phyloP scores from a whole-genome alignment of 2,329 filamentous ascomycete species.

The Neopestalotiopsis sp. region DNA sequence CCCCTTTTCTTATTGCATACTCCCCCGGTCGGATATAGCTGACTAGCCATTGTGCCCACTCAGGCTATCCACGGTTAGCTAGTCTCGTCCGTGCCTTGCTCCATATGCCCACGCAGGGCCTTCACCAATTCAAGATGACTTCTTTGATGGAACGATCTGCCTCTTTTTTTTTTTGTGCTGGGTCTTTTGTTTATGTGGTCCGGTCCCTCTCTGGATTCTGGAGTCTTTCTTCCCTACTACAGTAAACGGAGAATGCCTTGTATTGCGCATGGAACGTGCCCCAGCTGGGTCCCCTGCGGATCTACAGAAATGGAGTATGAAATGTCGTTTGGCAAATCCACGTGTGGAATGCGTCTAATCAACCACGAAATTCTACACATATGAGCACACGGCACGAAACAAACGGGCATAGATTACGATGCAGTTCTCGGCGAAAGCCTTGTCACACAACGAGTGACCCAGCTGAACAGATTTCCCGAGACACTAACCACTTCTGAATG shows the following conservation, averaged over 20 bases:
- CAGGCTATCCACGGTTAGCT: background rate
- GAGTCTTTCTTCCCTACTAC: background rate
- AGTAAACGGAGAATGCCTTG: background rate
- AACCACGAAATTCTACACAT: background rate
- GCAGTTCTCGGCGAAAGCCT: background rate
- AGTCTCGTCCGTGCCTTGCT: background rate
- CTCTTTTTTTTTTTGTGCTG: too few relatives aligned
- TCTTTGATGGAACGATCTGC: background rate
- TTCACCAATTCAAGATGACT: background rate
- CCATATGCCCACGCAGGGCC: background rate
- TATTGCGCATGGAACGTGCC: background rate
- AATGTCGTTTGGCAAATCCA: background rate
- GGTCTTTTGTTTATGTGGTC: background rate
- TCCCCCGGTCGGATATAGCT: background rate
- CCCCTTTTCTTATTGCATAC: constrained; percentile 3
- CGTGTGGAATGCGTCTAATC: background rate
- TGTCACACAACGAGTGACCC: background rate
- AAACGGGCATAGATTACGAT: background rate
- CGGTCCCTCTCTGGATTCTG: background rate
- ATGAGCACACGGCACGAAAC: background rate
- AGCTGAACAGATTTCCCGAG: background rate
- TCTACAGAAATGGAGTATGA: background rate
- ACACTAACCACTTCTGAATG: background rate
- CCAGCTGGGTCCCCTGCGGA: background rate
- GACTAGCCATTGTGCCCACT: background rate